Evolutionary conservation across 306 rosid genomes (phyloP).

Genomic region (Mucuna pruriens): DNA sequence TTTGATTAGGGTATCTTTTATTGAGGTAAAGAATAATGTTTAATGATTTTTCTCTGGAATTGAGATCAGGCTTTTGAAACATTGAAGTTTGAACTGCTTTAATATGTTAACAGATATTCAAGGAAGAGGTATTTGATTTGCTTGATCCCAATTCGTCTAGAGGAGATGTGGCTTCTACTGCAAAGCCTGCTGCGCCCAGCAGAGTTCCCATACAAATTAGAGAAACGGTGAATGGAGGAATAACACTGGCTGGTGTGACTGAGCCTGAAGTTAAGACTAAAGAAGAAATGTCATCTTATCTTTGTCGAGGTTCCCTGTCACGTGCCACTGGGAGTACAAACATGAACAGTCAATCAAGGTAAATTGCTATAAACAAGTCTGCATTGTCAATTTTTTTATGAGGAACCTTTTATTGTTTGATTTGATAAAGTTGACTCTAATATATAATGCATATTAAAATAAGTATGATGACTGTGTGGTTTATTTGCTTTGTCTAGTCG

Average conservation of each 20-base stretch:
- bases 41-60: not conserved
- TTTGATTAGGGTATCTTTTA: slow-evolving; percentile 88
- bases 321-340: slow-evolving; percentile 98
- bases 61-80: slow-evolving; percentile 6
- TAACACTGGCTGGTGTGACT: slow-evolving; percentile 93
- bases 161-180: slow-evolving; percentile 52
- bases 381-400: not conserved
- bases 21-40: slow-evolving; percentile 66
- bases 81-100: not conserved
- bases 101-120: slow-evolving; percentile 72
- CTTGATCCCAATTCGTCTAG: slow-evolving; percentile 68
- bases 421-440: not conserved
- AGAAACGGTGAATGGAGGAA: slow-evolving; percentile 91
- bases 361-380: not conserved
- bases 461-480: slow-evolving; percentile 14
- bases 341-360: slow-evolving; percentile 99
- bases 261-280: slow-evolving; percentile 88
- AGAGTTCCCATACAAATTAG: slow-evolving; percentile 92
- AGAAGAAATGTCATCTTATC: slow-evolving; percentile 91
- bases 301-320: slow-evolving; percentile 78
- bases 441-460: not conserved
- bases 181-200: slow-evolving; percentile 57
- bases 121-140: slow-evolving; percentile 94
- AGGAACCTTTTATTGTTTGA: not conserved
- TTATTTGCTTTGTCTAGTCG: slow-evolving; percentile 59